These are phyloP conservation scores for Phytopythium vexans DNA, from an alignment of 352 stramenopile species.

Conservation along the genomic window DNA sequence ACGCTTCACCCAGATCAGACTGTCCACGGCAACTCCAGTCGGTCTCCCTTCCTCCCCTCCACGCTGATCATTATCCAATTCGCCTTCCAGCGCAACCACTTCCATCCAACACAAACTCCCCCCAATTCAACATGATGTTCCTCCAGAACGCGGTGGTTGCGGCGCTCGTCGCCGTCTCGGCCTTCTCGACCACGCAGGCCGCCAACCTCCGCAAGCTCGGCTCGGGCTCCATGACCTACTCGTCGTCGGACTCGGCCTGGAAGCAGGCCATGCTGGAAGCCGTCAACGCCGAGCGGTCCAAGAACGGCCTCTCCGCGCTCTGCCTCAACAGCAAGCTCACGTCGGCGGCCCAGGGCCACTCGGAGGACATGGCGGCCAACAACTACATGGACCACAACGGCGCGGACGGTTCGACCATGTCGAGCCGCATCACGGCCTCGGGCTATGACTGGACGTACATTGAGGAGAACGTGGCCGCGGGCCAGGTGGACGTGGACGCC, in stretches of 20 bases:
- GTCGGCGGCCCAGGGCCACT: constrained; percentile 20
- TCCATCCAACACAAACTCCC: too few relatives aligned
- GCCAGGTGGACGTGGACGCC: constrained; percentile 24
- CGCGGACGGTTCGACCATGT: constrained; percentile 39
- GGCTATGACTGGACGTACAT: constrained; percentile 39
- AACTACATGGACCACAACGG: constrained; percentile 45
- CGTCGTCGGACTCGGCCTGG: constrained; percentile 2
- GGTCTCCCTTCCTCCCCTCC: too few relatives aligned
- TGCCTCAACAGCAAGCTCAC: constrained; percentile 39
- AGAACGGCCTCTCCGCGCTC: constrained; percentile 20
- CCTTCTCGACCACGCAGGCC: neutral
- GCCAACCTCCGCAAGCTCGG: neutral
- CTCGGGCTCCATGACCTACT: constrained; percentile 3
- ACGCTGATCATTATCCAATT: constrained; percentile 1
- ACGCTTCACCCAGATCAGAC: too few relatives aligned
- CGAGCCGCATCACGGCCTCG: constrained; percentile 29
- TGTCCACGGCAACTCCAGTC: too few relatives aligned
- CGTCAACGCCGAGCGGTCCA: constrained; percentile 46
- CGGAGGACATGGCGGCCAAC: constrained; percentile 38
- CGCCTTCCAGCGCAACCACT: neutral
- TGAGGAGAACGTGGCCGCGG: constrained; percentile 39
- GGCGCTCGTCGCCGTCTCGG: neutral
- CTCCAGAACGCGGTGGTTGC: neutral
- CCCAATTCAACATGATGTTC: constrained; percentile 1
- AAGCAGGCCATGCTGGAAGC: constrained; percentile 33